Conservation (phyloP, 257 asterid species). For the Solanum appendiculatum region DNA sequence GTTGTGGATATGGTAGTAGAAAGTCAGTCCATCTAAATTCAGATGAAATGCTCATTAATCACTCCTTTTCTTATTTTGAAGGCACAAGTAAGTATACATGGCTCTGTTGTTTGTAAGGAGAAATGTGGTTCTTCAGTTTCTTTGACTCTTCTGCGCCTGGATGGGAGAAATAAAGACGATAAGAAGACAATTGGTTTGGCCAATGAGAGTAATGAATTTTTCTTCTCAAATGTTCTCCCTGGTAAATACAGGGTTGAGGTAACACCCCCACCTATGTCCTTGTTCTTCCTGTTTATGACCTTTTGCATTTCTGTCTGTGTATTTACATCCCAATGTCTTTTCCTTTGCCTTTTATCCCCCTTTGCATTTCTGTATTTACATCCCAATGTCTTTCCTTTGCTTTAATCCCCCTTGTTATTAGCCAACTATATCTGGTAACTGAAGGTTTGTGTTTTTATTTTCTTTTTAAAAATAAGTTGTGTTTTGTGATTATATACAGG, state of each 20-base stretch:
- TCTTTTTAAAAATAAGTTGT: background rate
- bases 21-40: background rate
- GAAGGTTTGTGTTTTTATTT: background rate
- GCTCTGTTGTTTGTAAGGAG: constrained; percentile 82
- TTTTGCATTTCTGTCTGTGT: background rate
- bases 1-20: background rate
- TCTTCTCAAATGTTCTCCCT: constrained; percentile 72
- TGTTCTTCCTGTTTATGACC: constrained; percentile 1
- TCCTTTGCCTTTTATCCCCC: background rate
- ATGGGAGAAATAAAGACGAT: constrained; percentile 48
- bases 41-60: background rate
- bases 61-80: constrained; percentile 11
- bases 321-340: background rate
- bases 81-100: constrained; percentile 85
- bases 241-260: constrained; percentile 96
- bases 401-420: background rate
- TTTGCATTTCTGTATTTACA: background rate
- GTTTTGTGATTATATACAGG: background rate
- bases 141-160: constrained; percentile 50
- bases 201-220: constrained; percentile 53
- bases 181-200: constrained; percentile 38
- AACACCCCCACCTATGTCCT: constrained; percentile 15
- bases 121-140: constrained; percentile 68
- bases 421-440: background rate
- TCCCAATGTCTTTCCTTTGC: background rate